Evolutionary conservation across 805 yeast species (phyloP), one percentile per base, ranked within the genome.

Genomic region (Kuraishia ogatae): DNA sequence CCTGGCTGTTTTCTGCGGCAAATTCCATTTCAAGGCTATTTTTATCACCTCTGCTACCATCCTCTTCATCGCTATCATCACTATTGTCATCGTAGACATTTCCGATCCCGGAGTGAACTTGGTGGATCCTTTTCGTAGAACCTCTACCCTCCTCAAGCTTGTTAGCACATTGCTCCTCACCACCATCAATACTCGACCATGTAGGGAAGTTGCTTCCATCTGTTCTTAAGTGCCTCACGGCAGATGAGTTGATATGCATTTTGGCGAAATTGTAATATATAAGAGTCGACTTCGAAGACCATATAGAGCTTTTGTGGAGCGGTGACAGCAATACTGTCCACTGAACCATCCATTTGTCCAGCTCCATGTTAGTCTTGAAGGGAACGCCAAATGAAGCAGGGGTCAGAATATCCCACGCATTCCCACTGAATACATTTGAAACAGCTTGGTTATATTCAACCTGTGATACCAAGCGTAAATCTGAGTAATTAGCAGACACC

Each of bases 261-360:
- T 84, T 82, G 39, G 91, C 91, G 72, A 84, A 85, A 62, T 85
- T 84, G 62, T 85, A 85, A 63, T 85, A 85, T 49, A 85, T 80
- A 56, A 85, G 70, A 0, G 89, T 84, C 1, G 87, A 82, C 61
- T 85, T 85, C 0, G 87, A 78, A 10, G 87, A 80, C 91, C 91
- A 85, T 0, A 76, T 68, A 46, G 83, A 80, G 51, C 65, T 63
- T 28, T 68, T 69, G 20, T 67, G 70, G 51, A 81, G 75, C 1
- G 88, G 87, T 2, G 87, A 80, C 21, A 85, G 68, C 48, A 84
- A 66, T 11, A 85, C 87, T 0, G 91, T 83, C 91, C 91, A 85
- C 21, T 85, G 84, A 3, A 85, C 88, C 89, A 85, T 85, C 91
- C 91, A 85, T 66, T 79, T 83, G 62, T 85, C 91, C 43, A 85